phyloP scores from a whole-genome alignment of 768 basidiomycete genomes.

The Boletus fagicola region DNA sequence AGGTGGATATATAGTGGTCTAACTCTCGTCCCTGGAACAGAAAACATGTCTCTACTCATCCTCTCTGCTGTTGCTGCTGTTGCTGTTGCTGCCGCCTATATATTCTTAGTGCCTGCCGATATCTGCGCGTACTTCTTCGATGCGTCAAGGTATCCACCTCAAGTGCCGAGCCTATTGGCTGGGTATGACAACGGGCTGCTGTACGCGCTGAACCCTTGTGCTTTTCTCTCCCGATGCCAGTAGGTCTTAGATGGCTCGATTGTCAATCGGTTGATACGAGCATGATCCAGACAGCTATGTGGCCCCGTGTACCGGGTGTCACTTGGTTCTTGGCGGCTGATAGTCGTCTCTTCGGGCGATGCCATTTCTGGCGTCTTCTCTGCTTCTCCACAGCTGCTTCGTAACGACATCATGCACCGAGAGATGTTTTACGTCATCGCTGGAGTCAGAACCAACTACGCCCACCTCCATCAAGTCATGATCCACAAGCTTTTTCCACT shows the following conservation, averaged over 20 bases:
- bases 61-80: background rate
- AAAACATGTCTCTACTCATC: background rate
- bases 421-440: too few species aligned
- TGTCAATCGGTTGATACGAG: background rate
- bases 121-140: background rate
- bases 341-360: slow-evolving; percentile 15
- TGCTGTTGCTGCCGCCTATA: background rate
- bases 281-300: slow-evolving; percentile 9
- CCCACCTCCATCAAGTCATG: slow-evolving; percentile 17
- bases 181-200: slow-evolving; percentile 19
- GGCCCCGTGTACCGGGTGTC: slow-evolving; percentile 18
- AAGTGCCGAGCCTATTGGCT: slow-evolving; percentile 10
- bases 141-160: background rate
- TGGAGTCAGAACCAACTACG: slow-evolving; percentile 8
- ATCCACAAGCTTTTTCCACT: slow-evolving; percentile 22
- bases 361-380: slow-evolving; percentile 17
- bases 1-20: slow-evolving; percentile 4
- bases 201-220: slow-evolving; percentile 14
- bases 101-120: background rate
- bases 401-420: too few species aligned
- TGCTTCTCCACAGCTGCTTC: too few species aligned
- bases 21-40: background rate
- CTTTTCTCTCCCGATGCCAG: slow-evolving; percentile 23
- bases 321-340: slow-evolving; percentile 19
- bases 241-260: slow-evolving; percentile 4